Evolutionary conservation across 2,329 filamentous ascomycete genomes (phyloP).

Genomic region (Colletotrichum sp.): DNA sequence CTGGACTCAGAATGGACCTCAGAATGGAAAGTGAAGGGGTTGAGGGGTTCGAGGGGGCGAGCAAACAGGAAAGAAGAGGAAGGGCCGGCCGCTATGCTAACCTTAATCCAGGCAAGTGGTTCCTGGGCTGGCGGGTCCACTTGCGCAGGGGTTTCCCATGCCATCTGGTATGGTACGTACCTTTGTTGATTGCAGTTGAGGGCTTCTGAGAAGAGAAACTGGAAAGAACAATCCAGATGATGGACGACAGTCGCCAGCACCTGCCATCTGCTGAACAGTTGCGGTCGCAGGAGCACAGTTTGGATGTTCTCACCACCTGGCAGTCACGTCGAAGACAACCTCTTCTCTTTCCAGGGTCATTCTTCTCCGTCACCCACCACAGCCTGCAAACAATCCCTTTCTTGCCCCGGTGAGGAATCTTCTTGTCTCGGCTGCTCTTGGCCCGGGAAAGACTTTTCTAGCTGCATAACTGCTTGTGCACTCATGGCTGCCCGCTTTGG

Average conservation of each 20-base stretch:
- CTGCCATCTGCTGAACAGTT: not conserved
- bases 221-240: not conserved
- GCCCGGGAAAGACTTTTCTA: not conserved
- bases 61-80: not conserved
- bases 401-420: constrained; percentile 9
- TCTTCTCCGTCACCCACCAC: not conserved
- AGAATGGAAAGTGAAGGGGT: not conserved
- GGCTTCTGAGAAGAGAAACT: not conserved
- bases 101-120: constrained; percentile 12
- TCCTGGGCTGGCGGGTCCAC: not conserved
- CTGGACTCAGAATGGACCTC: not conserved
- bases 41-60: not conserved
- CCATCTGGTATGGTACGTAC: not conserved
- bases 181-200: not conserved
- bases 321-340: not conserved
- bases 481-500: not conserved
- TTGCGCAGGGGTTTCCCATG: constrained; percentile 4
- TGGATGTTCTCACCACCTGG: not conserved
- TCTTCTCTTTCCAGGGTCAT: not conserved
- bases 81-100: not conserved
- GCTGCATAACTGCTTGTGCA: not conserved
- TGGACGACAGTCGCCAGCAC: not conserved
- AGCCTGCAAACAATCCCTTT: constrained; percentile 15
- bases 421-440: not conserved
- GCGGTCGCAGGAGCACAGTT: not conserved